These are phyloP conservation scores for Pleurotus cornucopiae DNA, from an alignment of 768 basidiomycete species.

Conservation along the genomic window DNA sequence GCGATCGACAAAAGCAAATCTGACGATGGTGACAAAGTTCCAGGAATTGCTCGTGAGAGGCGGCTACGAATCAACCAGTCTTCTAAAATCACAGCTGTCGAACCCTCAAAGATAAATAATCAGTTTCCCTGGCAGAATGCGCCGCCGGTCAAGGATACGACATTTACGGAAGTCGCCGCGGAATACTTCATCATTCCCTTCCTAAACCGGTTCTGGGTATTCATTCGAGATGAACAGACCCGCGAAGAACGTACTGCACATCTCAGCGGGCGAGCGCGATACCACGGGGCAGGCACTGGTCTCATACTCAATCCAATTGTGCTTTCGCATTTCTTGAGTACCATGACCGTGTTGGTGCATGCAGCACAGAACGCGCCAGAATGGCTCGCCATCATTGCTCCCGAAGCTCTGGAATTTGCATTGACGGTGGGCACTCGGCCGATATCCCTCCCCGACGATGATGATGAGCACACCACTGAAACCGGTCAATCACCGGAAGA, in stretches of 20 bases:
- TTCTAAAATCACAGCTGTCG: constrained; percentile 41
- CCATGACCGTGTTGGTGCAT: constrained; percentile 77
- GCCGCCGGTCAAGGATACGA: constrained; percentile 19
- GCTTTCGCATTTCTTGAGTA: constrained; percentile 70
- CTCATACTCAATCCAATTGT: constrained; percentile 78
- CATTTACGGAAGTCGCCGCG: constrained; percentile 72
- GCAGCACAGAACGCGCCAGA: constrained; percentile 76
- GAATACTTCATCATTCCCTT: constrained; percentile 88
- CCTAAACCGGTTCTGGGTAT: constrained; percentile 93
- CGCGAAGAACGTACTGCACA: constrained; percentile 68
- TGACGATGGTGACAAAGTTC: constrained; percentile 48
- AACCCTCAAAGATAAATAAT: constrained; percentile 10
- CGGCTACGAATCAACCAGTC: constrained; percentile 60
- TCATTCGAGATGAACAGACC: constrained; percentile 79
- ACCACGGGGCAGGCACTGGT: constrained; percentile 74
- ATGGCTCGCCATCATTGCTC: constrained; percentile 79
- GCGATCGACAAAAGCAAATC: constrained; percentile 62
- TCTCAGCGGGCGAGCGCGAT: constrained; percentile 48
- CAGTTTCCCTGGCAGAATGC: neutral
- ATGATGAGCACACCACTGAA: constrained; percentile 28
- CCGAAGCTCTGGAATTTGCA: constrained; percentile 80
- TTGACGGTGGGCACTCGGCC: constrained; percentile 71
- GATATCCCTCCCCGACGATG: constrained; percentile 38
- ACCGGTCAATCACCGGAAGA: constrained; percentile 14
- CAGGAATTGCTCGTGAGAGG: constrained; percentile 68